Percentiles rank a stretch among this genome's conserved stretches.
Conservation (phyloP, 106 monocot genomes). For the Platanthera zijinensis region DNA sequence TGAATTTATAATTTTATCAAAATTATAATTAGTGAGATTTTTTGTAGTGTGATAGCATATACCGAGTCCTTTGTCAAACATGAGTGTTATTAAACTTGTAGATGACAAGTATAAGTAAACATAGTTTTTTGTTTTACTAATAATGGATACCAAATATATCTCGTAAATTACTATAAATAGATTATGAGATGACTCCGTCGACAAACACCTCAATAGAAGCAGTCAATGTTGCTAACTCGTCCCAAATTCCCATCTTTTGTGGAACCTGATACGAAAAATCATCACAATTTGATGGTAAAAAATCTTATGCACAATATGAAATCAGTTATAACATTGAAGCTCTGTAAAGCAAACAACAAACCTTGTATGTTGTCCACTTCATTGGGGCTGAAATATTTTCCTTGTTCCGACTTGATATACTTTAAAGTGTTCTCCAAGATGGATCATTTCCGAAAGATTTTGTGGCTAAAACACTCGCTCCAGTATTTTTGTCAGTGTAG, state of each 20-base stretch:
- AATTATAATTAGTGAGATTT: no score
- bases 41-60: no score
- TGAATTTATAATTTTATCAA: no score
- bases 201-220: conserved; percentile 63
- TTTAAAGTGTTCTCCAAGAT: conserved; percentile 56
- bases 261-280: conserved; percentile 46
- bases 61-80: no score
- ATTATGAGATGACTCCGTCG: conserved; percentile 8
- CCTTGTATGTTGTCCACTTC: conserved; percentile 82
- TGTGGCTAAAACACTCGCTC: conserved; percentile 14
- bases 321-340: neutral
- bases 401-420: conserved; percentile 63
- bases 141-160: no score
- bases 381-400: conserved; percentile 65
- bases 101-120: no score
- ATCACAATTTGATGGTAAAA: neutral
- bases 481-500: conserved; percentile 49
- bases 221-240: conserved; percentile 19
- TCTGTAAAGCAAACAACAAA: conserved; percentile 9
- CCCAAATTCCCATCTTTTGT: conserved; percentile 27
- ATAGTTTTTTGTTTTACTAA: no score
- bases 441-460: conserved; percentile 29
- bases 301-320: neutral
- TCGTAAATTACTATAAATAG: no score
- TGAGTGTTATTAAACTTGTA: no score